Conservation (phyloP, 1,139 yeast species). For the Wickerhamomyces sp. region DNA sequence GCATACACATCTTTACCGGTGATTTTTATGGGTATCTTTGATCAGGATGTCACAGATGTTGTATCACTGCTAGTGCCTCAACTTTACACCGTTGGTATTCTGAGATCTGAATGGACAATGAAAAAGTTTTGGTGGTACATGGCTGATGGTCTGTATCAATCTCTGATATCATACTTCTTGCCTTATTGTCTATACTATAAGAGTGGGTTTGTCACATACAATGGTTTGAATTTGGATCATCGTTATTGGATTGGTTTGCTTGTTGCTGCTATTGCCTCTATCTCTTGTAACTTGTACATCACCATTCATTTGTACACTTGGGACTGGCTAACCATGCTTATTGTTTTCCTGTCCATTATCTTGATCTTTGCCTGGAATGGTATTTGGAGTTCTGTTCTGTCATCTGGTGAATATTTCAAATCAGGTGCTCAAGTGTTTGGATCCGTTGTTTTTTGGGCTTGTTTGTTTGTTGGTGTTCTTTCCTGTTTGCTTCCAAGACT, state of each 20-base stretch:
- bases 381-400: slow-evolving; percentile 64
- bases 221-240: slow-evolving; percentile 72
- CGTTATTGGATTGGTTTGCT: slow-evolving; percentile 81
- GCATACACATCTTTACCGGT: slow-evolving; percentile 95
- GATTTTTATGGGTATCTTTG: slow-evolving; percentile 83
- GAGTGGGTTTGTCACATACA: slow-evolving; percentile 50
- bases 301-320: slow-evolving; percentile 82
- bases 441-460: slow-evolving; percentile 74
- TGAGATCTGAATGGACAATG: slow-evolving; percentile 77
- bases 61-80: slow-evolving; percentile 88
- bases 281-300: slow-evolving; percentile 76
- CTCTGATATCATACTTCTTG: slow-evolving; percentile 78
- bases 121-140: slow-evolving; percentile 78
- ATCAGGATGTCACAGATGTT: slow-evolving; percentile 85
- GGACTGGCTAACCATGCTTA: slow-evolving; percentile 80
- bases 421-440: slow-evolving; percentile 76
- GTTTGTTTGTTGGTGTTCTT: slow-evolving; percentile 63
- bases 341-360: slow-evolving; percentile 59
- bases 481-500: slow-evolving; percentile 77
- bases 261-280: slow-evolving; percentile 73
- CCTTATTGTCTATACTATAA: slow-evolving; percentile 66
- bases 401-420: slow-evolving; percentile 67
- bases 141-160: slow-evolving; percentile 86
- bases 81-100: slow-evolving; percentile 78
- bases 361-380: slow-evolving; percentile 86